Percentiles rank a stretch among this genome's conserved stretches.
Evolutionary conservation across 2,329 filamentous ascomycete species (phyloP).

Genomic region (Fonsecaea multimorphosa): DNA sequence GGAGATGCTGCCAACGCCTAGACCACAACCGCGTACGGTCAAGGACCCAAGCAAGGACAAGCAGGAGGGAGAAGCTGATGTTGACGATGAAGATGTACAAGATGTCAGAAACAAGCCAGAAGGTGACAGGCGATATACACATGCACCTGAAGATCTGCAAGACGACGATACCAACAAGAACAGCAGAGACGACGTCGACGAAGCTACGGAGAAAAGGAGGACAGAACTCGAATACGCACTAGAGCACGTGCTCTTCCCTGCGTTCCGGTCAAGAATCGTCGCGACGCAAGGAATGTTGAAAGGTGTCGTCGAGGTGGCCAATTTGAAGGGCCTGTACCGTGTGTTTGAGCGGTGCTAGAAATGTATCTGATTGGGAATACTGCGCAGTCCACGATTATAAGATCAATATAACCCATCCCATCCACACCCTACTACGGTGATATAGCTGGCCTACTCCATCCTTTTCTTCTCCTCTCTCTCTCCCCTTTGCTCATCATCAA

Average conservation of each 20-base stretch:
- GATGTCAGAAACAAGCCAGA: neutral
- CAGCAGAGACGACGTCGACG: neutral
- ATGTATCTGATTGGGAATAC: conserved; percentile 39
- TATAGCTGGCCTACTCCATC: neutral
- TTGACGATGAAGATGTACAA: conserved; percentile 23
- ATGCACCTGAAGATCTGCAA: neutral
- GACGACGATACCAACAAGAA: neutral
- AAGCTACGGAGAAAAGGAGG: conserved; percentile 54
- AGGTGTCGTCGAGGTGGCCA: conserved; percentile 83
- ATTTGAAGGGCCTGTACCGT: conserved; percentile 87
- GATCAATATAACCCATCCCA: no score
- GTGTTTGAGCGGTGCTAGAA: conserved; percentile 88
- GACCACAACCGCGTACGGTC: conserved; percentile 38
- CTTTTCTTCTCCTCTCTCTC: neutral
- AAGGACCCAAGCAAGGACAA: conserved; percentile 26
- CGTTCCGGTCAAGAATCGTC: conserved; percentile 80
- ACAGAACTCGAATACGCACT: conserved; percentile 74
- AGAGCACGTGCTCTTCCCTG: conserved; percentile 88
- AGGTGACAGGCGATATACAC: neutral
- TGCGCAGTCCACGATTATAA: no score
- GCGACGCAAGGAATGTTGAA: conserved; percentile 79
- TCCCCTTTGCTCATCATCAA: neutral
- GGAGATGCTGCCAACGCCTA: conserved; percentile 72
- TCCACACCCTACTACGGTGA: no score
- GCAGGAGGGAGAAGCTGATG: conserved; percentile 22